Percentiles rank a stretch among this genome's conserved stretches.
phyloP scores from a whole-genome alignment of 176 grass and related monocot species.

The Pharus latifolius region DNA sequence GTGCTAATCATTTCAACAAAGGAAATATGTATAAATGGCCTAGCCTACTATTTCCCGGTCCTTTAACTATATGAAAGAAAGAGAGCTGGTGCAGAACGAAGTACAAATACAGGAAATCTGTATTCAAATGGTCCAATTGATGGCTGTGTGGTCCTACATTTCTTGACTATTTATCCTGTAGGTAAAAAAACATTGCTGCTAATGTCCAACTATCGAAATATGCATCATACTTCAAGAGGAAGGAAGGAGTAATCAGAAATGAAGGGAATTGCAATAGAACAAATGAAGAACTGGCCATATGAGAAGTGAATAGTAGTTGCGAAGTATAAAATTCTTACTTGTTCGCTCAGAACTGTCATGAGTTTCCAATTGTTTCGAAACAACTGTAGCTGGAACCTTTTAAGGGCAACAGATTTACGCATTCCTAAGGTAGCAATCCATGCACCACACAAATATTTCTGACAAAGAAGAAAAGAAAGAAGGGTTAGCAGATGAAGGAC shows the following conservation, averaged over 20 bases:
- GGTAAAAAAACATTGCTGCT: too few relatives aligned
- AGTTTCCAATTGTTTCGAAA: slow-evolving; percentile 29
- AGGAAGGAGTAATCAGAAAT: background rate
- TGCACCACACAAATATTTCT: slow-evolving; percentile 47
- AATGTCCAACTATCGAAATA: background rate
- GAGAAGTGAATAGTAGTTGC: background rate
- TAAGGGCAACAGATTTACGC: slow-evolving; percentile 31
- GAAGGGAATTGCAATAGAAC: background rate
- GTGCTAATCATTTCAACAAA: background rate
- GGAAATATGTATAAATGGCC: background rate
- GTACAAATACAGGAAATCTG: too few relatives aligned
- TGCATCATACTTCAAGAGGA: background rate
- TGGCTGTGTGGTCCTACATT: too few relatives aligned
- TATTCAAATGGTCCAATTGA: too few relatives aligned
- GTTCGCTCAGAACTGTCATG: slow-evolving; percentile 30
- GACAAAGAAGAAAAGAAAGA: background rate
- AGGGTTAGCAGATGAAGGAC: background rate
- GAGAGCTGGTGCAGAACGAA: background rate
- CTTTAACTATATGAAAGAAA: background rate
- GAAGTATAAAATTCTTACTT: slow-evolving; percentile 35
- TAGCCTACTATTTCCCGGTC: background rate
- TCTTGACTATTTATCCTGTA: too few relatives aligned
- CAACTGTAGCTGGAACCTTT: slow-evolving; percentile 44
- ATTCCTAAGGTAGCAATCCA: slow-evolving; percentile 39
- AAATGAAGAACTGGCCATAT: background rate